Base-by-base conservation (phyloP, 139 green algal species). In the Picochlorum sp. region DNA sequence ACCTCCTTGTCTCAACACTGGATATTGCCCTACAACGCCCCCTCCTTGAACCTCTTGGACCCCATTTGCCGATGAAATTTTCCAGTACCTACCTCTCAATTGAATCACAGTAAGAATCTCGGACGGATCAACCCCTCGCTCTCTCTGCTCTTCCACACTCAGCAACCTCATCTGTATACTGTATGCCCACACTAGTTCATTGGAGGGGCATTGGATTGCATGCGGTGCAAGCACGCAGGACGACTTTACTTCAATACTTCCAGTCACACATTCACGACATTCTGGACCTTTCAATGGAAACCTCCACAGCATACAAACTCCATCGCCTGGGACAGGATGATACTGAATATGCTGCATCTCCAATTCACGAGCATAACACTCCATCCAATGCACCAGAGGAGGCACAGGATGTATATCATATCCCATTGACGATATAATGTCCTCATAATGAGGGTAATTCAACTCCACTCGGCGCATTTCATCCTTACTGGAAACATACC, bases 11-110 rank as follows among this genome's bases (percentile, higher is more conserved):
- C 26, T 49, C 54, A 87, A 70, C 2, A 88, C 45, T 21, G 81
- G 81, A 52, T 86, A 79, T 16, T 76, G 28, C 20, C 81, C 81
- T 45, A 87, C 61, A 21, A 87, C 81, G 4, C 59, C 81, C 24
- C 78, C 72, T 3, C 81, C 81, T 2, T 50, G 15, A 18, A 91
- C 72, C 45, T 90, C 84, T 41, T 71, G 64, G 38, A 51, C 11
- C 3, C 68, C 80, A 4, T 32, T 20, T 18, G 63, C 66, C 16
- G 81, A 62, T 2, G 56, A 62, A 23, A 92, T 92, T 26, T 81
- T 21, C 85, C 85, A 92, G 64, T 87, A 75, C 15, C 85, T 72
- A 44, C 61, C 61, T 38, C 57, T 57, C 49, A 92, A 79, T 81
- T 18, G 51, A 44, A 65, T 8, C 7, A 49, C 32, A 1, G 49